Evolutionary conservation across 495 filamentous ascomycete species (phyloP).

Genomic region (Cenococcum geophilum): DNA sequence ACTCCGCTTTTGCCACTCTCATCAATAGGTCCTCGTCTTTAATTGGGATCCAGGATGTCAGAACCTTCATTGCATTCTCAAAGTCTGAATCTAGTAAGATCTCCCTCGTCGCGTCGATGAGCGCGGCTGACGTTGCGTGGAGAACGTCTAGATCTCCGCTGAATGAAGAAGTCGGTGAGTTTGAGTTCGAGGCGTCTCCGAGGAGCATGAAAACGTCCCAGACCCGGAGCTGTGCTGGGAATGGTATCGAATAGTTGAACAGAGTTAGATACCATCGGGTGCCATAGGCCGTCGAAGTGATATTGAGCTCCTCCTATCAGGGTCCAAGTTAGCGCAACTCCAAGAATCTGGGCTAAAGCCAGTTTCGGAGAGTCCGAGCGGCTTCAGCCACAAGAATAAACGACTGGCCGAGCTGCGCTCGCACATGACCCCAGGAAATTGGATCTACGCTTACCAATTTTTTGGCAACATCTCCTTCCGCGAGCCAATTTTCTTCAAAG

Average conservation of each 20-base stretch:
- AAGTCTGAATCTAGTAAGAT: slow-evolving; percentile 93
- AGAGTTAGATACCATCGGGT: slow-evolving; percentile 97
- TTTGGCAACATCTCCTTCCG: slow-evolving; percentile 61
- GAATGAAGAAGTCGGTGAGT: slow-evolving; percentile 23
- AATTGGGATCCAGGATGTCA: slow-evolving; percentile 93
- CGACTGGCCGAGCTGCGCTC: neutral
- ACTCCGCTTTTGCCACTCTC: slow-evolving; percentile 88
- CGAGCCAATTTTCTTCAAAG: slow-evolving; percentile 83
- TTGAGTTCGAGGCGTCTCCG: slow-evolving; percentile 53
- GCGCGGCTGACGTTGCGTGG: slow-evolving; percentile 81
- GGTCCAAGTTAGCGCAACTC: slow-evolving; percentile 5
- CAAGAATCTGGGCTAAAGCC: slow-evolving; percentile 3
- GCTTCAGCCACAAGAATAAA: slow-evolving; percentile 11
- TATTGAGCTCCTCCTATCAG: slow-evolving; percentile 64
- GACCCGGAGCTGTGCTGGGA: slow-evolving; percentile 91
- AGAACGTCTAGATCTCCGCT: slow-evolving; percentile 73
- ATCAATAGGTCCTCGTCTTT: slow-evolving; percentile 93
- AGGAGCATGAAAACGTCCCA: slow-evolving; percentile 99
- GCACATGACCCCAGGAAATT: neutral
- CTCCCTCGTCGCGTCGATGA: slow-evolving; percentile 87
- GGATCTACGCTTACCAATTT: slow-evolving; percentile 61
- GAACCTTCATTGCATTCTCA: slow-evolving; percentile 95
- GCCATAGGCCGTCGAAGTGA: slow-evolving; percentile 85
- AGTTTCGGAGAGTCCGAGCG: slow-evolving; percentile 5
- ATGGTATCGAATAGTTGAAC: slow-evolving; percentile 96